Evolutionary conservation across 2,329 filamentous ascomycete genomes (phyloP).

Genomic region (Sphaerulina musiva): DNA sequence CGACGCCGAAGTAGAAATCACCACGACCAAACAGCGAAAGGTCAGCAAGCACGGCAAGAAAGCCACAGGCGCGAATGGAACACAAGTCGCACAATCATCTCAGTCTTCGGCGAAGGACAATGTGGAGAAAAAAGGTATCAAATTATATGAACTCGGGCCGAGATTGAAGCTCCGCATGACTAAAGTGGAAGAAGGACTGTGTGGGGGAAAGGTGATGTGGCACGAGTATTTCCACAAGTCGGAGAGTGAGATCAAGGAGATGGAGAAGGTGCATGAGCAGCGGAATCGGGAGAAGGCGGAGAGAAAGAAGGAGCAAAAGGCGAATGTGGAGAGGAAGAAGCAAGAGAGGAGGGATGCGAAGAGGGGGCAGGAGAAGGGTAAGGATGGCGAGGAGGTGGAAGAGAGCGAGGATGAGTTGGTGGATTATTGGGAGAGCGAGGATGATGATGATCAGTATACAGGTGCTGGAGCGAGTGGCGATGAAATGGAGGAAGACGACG

Average conservation of each 20-base stretch:
- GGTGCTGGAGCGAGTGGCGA: slow-evolving; percentile 17
- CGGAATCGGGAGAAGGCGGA: slow-evolving; percentile 73
- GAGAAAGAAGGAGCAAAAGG: slow-evolving; percentile 73
- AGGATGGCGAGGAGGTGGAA: slow-evolving; percentile 37
- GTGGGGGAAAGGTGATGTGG: slow-evolving; percentile 89
- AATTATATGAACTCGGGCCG: slow-evolving; percentile 85
- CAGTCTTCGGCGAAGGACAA: slow-evolving; percentile 34
- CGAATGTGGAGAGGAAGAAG: slow-evolving; percentile 83
- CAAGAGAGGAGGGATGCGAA: slow-evolving; percentile 53
- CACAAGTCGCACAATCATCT: slow-evolving; percentile 1
- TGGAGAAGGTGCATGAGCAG: slow-evolving; percentile 79
- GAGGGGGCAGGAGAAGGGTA: slow-evolving; percentile 38
- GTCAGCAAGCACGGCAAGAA: slow-evolving; percentile 47
- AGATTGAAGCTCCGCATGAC: slow-evolving; percentile 82
- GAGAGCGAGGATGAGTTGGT: slow-evolving; percentile 31
- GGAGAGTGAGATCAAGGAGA: slow-evolving; percentile 64
- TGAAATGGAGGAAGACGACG: slow-evolving; percentile 15
- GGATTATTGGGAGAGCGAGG: slow-evolving; percentile 50
- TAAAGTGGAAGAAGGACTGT: slow-evolving; percentile 93
- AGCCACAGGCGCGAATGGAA: slow-evolving; percentile 34
- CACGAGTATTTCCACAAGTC: slow-evolving; percentile 90
- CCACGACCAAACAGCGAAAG: slow-evolving; percentile 54
- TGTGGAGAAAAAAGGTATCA: slow-evolving; percentile 82
- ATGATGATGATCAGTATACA: slow-evolving; percentile 29
- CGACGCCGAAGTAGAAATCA: slow-evolving; percentile 88